Conservation (phyloP, 2,329 filamentous ascomycete genomes). For the Aspergillus novofumigatus region DNA sequence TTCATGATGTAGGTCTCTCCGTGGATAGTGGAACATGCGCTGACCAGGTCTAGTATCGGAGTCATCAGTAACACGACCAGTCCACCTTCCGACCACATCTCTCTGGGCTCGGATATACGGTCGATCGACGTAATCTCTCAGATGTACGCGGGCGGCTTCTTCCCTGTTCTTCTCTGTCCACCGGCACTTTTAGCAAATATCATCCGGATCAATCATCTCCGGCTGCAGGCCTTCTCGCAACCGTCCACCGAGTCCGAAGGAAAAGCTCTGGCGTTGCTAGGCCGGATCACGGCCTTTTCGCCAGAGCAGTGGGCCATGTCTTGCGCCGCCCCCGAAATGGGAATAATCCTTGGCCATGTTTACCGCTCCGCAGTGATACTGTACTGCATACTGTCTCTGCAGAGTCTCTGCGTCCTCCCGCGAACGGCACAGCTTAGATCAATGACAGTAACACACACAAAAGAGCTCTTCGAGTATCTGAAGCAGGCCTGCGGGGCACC, state of each 20-base stretch:
- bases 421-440: not conserved
- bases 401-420: constrained; percentile 1
- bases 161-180: constrained; percentile 2
- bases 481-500: not conserved
- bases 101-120: not conserved
- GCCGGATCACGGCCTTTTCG: constrained; percentile 2
- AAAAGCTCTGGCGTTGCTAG: not conserved
- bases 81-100: constrained; percentile 3
- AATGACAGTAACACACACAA: not conserved
- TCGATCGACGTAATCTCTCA: not conserved
- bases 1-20: constrained; percentile 4
- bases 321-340: not conserved
- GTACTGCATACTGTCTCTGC: constrained; percentile 5
- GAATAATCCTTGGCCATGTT: constrained; percentile 4
- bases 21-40: not conserved
- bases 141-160: constrained; percentile 4
- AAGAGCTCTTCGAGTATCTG: not conserved
- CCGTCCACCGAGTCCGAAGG: not conserved
- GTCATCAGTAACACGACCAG: constrained; percentile 8
- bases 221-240: not conserved
- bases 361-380: constrained; percentile 5
- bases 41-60: constrained; percentile 1
- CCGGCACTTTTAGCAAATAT: constrained; percentile 1
- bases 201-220: constrained; percentile 6
- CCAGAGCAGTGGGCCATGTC: not conserved